These are phyloP conservation scores for Rubus idaeus DNA, from an alignment of 306 rosid genomes.

Conservation along the genomic window DNA sequence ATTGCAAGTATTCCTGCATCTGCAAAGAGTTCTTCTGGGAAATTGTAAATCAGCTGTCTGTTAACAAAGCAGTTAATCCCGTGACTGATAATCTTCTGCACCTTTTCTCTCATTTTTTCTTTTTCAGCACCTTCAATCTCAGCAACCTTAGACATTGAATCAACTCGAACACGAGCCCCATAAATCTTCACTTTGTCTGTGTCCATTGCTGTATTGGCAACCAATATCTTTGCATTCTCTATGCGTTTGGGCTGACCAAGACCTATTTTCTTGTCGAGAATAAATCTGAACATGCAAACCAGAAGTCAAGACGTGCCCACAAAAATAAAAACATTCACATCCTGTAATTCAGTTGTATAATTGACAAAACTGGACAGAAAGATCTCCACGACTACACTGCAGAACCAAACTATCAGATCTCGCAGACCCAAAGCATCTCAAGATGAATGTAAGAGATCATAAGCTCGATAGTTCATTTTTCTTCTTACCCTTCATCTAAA, in stretches of 20 bases:
- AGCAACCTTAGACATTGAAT: conserved; percentile 91
- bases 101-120: conserved; percentile 95
- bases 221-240: conserved; percentile 88
- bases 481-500: conserved; percentile 85
- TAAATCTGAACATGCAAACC: conserved; percentile 57
- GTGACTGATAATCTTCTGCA: conserved; percentile 85
- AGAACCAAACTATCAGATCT: neutral
- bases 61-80: conserved; percentile 92
- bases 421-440: neutral
- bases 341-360: neutral
- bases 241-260: conserved; percentile 96
- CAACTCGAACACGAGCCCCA: conserved; percentile 95
- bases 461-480: conserved; percentile 14
- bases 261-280: conserved; percentile 99
- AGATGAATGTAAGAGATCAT: neutral
- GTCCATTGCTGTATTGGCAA: conserved; percentile 98
- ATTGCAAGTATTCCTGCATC: conserved; percentile 95
- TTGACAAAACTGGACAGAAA: neutral
- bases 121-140: conserved; percentile 95
- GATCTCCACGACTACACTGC: neutral
- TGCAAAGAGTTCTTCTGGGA: conserved; percentile 97
- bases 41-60: conserved; percentile 93
- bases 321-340: neutral
- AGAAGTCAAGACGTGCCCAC: conserved; percentile 9
- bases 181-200: conserved; percentile 95